These are phyloP conservation scores for Metschnikowia noctiluminum DNA, from an alignment of 805 yeast genomes.

Conservation along the genomic window DNA sequence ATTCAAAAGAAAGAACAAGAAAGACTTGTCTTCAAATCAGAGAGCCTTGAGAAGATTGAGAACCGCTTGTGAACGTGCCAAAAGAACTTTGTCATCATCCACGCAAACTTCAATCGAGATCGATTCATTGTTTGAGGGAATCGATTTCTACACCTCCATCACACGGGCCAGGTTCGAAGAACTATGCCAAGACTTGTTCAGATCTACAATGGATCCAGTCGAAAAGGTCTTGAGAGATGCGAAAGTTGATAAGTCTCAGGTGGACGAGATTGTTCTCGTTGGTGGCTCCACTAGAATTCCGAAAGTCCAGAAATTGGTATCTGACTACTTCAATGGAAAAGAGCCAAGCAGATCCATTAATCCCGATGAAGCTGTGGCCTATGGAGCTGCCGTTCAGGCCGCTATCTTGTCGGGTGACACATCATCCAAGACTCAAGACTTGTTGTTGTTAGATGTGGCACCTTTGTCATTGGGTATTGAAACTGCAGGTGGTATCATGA, in stretches of 20 bases:
- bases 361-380: slow-evolving; percentile 99
- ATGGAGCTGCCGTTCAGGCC: slow-evolving; percentile 99
- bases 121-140: slow-evolving; percentile 91
- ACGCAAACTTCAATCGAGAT: slow-evolving; percentile 94
- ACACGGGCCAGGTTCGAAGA: slow-evolving; percentile 98
- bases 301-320: slow-evolving; percentile 90
- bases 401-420: slow-evolving; percentile 96
- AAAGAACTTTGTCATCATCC: slow-evolving; percentile 95
- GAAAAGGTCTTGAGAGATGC: slow-evolving; percentile 92
- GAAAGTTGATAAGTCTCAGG: slow-evolving; percentile 83
- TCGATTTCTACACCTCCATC: slow-evolving; percentile 92
- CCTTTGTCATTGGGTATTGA: slow-evolving; percentile 95
- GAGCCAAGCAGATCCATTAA: slow-evolving; percentile 95
- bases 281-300: slow-evolving; percentile 99
- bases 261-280: slow-evolving; percentile 89
- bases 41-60: slow-evolving; percentile 98
- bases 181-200: slow-evolving; percentile 88
- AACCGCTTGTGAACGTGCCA: slow-evolving; percentile 99
- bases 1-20: slow-evolving; percentile 97
- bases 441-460: slow-evolving; percentile 85
- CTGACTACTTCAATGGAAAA: slow-evolving; percentile 96
- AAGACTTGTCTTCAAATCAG: slow-evolving; percentile 88
- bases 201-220: slow-evolving; percentile 91
- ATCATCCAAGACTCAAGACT: slow-evolving; percentile 93
- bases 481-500: slow-evolving; percentile 97